Base-by-base conservation (phyloP, 164 flowering plant genomes). In the Magnolia sinica region DNA sequence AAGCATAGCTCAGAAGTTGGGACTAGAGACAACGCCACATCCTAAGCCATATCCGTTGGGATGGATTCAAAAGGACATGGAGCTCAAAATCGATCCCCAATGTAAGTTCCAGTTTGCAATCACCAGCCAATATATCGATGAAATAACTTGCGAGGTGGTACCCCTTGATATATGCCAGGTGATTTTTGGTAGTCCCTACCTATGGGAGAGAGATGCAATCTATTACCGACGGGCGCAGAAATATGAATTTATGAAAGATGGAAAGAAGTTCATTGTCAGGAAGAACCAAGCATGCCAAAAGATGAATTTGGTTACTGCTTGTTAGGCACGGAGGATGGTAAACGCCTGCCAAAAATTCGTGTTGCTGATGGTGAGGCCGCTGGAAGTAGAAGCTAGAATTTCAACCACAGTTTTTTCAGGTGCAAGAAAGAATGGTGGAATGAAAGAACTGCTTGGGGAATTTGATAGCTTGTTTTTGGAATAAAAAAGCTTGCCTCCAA, bases 101-200 rank as follows among this genome's bases (percentile, higher is more conserved):
- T 74, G 69, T 27, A 64, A 7, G 11, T 74, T 74, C 69, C 20
- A 19, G 68, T 74, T 74, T 59, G 68, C 69, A 19, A 74, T 74
- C 10, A 74, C 61, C 13, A 50, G 31, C 45, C 61, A 73, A 51
- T 73, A 8, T 7, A 63, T 59, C 18, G 76, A 63, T 20, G 68
- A 63, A 50, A 50, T 74, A 9, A 63, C 68, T 3, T 74, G 50
- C 16, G 68, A 74, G 16, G 16, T 74, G 22, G 55, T 74, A 29
- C 2, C 76, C 68, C 3, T 29, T 9, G 76, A 63, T 22, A 27
- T 74, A 2, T 74, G 68, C 27, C 76, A 74, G 37, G 22, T 59
- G 14, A 22, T 61, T 29, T 61, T 61, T 24, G 20, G 51, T 6
- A 24, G 55, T 74, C 69, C 76, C 27, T 74, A 63, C 29, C 31